Percentiles rank a stretch among this genome's conserved stretches.
Evolutionary conservation across 257 asterid genomes (phyloP).

Genomic region (Gentiana dahurica): DNA sequence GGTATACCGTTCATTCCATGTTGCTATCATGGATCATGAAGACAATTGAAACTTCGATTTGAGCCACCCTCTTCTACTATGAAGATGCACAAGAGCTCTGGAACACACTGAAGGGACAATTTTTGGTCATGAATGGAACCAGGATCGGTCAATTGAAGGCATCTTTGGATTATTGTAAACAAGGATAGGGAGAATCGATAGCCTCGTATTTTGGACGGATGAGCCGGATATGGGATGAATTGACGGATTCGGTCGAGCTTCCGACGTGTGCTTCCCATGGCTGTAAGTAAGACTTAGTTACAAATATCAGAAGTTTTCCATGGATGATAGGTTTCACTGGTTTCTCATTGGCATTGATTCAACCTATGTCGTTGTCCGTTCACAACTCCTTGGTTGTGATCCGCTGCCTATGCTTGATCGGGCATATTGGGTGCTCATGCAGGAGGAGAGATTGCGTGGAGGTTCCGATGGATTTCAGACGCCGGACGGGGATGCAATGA

Average conservation of each 20-base stretch:
- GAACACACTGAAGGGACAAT: neutral
- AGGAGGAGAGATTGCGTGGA: neutral
- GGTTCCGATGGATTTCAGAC: too few species aligned
- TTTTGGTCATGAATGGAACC: neutral
- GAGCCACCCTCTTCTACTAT: too few species aligned
- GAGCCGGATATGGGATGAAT: neutral
- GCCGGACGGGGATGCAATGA: too few species aligned
- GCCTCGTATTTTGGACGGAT: neutral
- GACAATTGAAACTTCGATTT: too few species aligned
- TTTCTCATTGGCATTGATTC: neutral
- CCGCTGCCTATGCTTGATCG: neutral
- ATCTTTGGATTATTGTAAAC: neutral
- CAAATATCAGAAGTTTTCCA: neutral
- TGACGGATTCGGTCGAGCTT: neutral
- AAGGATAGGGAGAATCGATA: neutral
- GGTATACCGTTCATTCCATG: too few species aligned
- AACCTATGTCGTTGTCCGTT: neutral
- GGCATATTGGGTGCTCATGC: neutral
- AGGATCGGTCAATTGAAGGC: neutral
- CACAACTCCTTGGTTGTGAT: neutral
- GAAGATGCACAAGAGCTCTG: neutral
- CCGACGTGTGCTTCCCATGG: neutral
- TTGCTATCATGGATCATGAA: too few species aligned
- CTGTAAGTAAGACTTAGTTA: neutral
- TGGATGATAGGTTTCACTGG: neutral